These are phyloP conservation scores for Penicillium verhagenii DNA, from an alignment of 495 filamentous ascomycete species.

Conservation along the genomic window DNA sequence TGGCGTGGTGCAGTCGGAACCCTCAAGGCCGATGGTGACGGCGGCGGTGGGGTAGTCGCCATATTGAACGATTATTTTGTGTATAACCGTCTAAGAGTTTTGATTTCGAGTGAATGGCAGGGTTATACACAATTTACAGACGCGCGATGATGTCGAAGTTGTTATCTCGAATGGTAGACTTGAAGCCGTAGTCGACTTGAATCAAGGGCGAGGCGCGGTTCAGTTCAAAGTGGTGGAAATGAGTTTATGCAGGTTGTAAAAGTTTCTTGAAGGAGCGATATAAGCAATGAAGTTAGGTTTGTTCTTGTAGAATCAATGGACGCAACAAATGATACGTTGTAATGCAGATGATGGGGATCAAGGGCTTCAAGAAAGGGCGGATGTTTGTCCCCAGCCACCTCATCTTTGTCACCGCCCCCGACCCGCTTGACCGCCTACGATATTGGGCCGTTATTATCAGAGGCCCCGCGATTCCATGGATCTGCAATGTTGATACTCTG, in stretches of 20 bases:
- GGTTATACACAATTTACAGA: neutral
- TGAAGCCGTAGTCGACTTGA: constrained; percentile 7
- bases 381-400: constrained; percentile 19
- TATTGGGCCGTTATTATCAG: constrained; percentile 4
- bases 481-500: constrained; percentile 17
- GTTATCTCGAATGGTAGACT: neutral
- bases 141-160: neutral
- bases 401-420: constrained; percentile 10
- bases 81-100: too few species aligned
- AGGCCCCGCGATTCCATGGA: constrained; percentile 17
- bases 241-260: neutral
- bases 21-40: constrained; percentile 46
- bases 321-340: constrained; percentile 8
- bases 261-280: neutral
- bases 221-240: neutral
- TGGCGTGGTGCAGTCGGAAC: constrained; percentile 73
- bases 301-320: neutral
- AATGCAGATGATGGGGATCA: constrained; percentile 10
- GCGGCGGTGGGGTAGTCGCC: constrained; percentile 61
- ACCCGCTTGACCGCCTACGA: constrained; percentile 15
- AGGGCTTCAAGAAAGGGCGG: constrained; percentile 21
- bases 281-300: neutral
- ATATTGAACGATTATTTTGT: neutral
- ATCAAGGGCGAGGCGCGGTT: constrained; percentile 17
- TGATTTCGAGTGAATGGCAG: neutral